A percentile compares a stretch with the other conserved stretches of the same genome.
Conservation (phyloP, 179 eudicot species). For the Nepenthes alata region DNA sequence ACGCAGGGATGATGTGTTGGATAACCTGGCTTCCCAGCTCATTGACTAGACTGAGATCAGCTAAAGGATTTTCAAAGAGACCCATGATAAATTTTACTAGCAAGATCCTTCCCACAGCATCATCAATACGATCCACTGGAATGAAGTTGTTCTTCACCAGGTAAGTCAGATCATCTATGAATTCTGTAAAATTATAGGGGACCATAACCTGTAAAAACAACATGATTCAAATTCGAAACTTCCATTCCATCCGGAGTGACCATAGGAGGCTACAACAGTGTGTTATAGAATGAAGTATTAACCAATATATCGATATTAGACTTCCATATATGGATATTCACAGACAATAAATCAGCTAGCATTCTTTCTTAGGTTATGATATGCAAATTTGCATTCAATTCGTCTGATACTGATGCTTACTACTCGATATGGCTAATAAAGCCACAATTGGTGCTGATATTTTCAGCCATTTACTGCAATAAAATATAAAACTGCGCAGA, state of each 20-base stretch:
- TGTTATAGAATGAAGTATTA: too few species aligned
- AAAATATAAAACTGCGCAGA: slow-evolving; percentile 1
- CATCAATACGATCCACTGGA: slow-evolving; percentile 40
- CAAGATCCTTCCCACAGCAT: slow-evolving; percentile 39
- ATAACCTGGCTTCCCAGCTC: slow-evolving; percentile 72
- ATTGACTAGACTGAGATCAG: slow-evolving; percentile 56
- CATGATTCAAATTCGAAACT: not conserved
- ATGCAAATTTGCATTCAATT: too few species aligned
- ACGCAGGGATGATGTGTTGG: not conserved
- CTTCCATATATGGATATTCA: too few species aligned
- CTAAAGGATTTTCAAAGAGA: slow-evolving; percentile 79
- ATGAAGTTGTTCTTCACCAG: slow-evolving; percentile 37
- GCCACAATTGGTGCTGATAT: too few species aligned
- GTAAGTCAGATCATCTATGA: slow-evolving; percentile 25
- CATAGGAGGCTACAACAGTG: too few species aligned
- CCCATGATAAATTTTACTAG: slow-evolving; percentile 62
- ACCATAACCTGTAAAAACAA: slow-evolving; percentile 27
- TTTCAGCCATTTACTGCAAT: not conserved
- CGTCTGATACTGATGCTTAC: too few species aligned
- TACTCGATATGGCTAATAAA: too few species aligned
- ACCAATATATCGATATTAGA: too few species aligned
- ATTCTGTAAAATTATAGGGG: slow-evolving; percentile 27
- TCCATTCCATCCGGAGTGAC: too few species aligned
- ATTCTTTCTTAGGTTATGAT: too few species aligned
- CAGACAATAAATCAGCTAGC: too few species aligned